Percentiles rank a stretch among this genome's conserved stretches.
phyloP scores from a whole-genome alignment of 495 filamentous ascomycete genomes.

The Pseudoneurospora amorphoporcata region DNA sequence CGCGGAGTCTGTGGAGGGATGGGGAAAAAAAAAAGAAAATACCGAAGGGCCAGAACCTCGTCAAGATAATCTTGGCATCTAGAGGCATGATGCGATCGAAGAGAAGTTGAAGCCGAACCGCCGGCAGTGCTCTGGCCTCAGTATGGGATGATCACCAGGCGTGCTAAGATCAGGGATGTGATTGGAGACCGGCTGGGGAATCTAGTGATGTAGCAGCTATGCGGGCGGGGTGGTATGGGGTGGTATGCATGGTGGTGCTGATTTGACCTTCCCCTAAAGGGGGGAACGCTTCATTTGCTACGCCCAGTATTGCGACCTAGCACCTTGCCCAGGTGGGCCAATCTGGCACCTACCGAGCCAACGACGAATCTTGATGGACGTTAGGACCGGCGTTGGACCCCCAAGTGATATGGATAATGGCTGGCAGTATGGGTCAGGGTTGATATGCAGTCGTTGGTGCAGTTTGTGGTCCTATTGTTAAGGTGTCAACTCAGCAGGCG shows the following conservation, averaged over 20 bases:
- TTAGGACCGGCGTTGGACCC: neutral
- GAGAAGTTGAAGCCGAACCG: neutral
- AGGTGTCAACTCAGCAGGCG: neutral
- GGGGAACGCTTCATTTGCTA: neutral
- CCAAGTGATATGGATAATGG: neutral
- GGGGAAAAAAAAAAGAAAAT: neutral
- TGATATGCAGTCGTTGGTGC: neutral
- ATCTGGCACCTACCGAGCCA: neutral
- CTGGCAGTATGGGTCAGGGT: neutral
- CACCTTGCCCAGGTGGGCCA: neutral
- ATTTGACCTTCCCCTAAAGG: neutral
- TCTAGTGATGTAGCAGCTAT: slow-evolving; percentile 14
- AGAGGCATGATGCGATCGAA: neutral
- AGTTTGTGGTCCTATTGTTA: neutral
- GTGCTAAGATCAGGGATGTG: neutral
- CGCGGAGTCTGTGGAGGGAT: neutral
- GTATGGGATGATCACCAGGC: neutral
- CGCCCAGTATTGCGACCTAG: neutral
- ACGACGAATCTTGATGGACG: neutral
- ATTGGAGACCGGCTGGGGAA: neutral
- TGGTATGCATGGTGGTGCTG: neutral
- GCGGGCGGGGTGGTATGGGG: slow-evolving; percentile 1
- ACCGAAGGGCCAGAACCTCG: neutral
- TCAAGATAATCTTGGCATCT: neutral
- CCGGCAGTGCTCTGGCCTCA: neutral